Percentiles rank a stretch among this genome's conserved stretches.
These are phyloP conservation scores for Asterophora parasitica DNA, from an alignment of 768 basidiomycete genomes.

Conservation along the genomic window DNA sequence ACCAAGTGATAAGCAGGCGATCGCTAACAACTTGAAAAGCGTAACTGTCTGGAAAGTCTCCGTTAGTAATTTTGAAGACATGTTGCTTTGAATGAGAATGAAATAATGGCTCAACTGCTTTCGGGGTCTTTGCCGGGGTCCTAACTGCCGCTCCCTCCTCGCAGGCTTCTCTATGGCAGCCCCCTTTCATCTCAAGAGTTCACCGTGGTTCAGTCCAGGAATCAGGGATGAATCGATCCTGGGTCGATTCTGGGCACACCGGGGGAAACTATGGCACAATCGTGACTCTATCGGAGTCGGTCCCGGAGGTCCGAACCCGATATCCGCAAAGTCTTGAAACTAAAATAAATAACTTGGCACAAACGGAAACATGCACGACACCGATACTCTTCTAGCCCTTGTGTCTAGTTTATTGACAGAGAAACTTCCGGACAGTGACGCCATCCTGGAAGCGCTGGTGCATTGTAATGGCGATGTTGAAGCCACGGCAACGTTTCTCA, in stretches of 20 bases:
- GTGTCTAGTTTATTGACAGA: constrained; percentile 53
- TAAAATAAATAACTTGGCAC: background rate
- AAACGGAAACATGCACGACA: constrained; percentile 35
- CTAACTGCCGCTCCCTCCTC: background rate
- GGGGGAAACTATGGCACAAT: too few relatives aligned
- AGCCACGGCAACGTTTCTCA: constrained; percentile 40
- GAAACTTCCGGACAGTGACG: constrained; percentile 29
- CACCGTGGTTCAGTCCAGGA: too few relatives aligned
- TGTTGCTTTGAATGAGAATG: background rate
- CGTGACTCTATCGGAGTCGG: too few relatives aligned
- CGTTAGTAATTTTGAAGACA: background rate
- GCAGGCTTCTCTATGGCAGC: background rate
- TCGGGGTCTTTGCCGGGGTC: background rate
- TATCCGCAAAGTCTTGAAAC: too few relatives aligned
- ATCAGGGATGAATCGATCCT: too few relatives aligned
- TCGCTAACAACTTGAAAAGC: background rate
- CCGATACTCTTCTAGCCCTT: constrained; percentile 63
- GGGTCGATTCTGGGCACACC: too few relatives aligned
- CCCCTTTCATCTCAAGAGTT: background rate
- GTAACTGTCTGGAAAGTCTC: background rate
- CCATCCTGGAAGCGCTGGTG: constrained; percentile 57
- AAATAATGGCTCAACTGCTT: constrained; percentile 1
- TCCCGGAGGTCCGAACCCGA: too few relatives aligned
- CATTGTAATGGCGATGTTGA: constrained; percentile 52
- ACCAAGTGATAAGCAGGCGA: background rate